Evolutionary conservation across 805 yeast species (phyloP), one percentile per base, ranked within the genome.

Genomic region (Cyberlindnera suaveolens): DNA sequence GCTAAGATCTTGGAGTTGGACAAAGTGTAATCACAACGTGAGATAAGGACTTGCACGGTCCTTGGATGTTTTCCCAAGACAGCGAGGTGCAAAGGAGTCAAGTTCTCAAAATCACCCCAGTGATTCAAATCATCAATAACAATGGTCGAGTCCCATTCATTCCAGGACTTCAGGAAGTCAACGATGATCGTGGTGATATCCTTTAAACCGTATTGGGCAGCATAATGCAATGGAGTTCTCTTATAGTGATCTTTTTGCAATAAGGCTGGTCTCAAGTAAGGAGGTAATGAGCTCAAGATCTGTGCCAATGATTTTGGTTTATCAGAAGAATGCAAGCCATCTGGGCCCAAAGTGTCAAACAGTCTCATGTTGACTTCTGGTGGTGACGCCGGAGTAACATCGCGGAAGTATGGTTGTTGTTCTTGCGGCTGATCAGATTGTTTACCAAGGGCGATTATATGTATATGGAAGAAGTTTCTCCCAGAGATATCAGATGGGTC

Each of bases 171-270:
- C 45, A 85, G 59, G 52, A 71, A 74, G 31, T 70, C 70, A 14
- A 89, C 65, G 29, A 90, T 69, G 20, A 78, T 68, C 13, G 66
- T 65, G 3, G 87, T 71, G 31, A 82, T 78, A 40, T 75, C 77
- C 44, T 75, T 77, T 43, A 90, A 68, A 0, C 97, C 97, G 60
- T 80, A 88, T 54, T 87, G 93, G 3, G 93, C 81, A 16, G 95
- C 82, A 61, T 90, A 90, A 64, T 91, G 97, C 43, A 91, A 67
- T 0, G 97, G 96, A 0, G 96, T 85, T 47, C 96, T 74, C 48
- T 71, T 72, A 58, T 87, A 85, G 45, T 76, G 80, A 60, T 90
- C 98, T 36, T 74, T 76, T 40, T 83, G 81, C 38, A 81, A 64
- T 18, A 90, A 66, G 3, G 75, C 72, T 19, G 71, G 65, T 46